Base-by-base conservation (phyloP, 2,329 filamentous ascomycete genomes). In the Torrubiella hemipterigena region DNA sequence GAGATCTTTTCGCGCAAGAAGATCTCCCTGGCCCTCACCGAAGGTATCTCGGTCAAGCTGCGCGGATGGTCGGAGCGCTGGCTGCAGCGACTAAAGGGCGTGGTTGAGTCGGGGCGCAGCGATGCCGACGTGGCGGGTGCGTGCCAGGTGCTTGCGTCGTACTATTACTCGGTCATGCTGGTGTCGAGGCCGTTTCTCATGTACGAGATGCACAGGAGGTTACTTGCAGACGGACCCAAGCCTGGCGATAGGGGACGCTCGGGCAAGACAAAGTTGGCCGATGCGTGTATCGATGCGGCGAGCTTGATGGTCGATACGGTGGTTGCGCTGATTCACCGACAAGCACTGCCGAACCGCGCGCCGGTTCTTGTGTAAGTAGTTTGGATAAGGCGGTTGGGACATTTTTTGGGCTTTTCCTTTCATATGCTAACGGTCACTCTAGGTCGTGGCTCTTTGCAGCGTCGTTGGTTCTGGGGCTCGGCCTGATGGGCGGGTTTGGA, bases 111-210 rank as follows among this genome's bases (percentile, higher is more conserved):
- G 0, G 21, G 43, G 27, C 18, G 40, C 3, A 41, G 43, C 4
- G 37, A 52, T 10, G 46, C 48, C 1, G 50, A 56, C 32, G 46
- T 55, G 1, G 56, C 57, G 7, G 67, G 66, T 1, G 65, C 66
- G 0, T 68, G 64, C 17, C 65, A 69, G 43, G 59, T 68, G 1
- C 43, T 72, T 7, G 56, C 61, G 1, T 63, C 65, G 2, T 72
- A 71, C 33, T 69, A 70, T 44, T 71, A 72, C 35, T 63, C 65
- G 1, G 67, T 71, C n/a, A 71, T 72, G 53, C 54, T 72, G 4
- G 65, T 71, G 0, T 67, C 67, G 0, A 52, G 67, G 1, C 67
- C 67, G 0, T 72, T 72, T 30, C 52, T 72, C 6, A 69, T 71
- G 65, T 69, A 67, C 29, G 67, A 71, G 43, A 49, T 71, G 4